Base-by-base conservation (phyloP, 768 basidiomycete genomes). In the Phanerodontia chrysosporium region DNA sequence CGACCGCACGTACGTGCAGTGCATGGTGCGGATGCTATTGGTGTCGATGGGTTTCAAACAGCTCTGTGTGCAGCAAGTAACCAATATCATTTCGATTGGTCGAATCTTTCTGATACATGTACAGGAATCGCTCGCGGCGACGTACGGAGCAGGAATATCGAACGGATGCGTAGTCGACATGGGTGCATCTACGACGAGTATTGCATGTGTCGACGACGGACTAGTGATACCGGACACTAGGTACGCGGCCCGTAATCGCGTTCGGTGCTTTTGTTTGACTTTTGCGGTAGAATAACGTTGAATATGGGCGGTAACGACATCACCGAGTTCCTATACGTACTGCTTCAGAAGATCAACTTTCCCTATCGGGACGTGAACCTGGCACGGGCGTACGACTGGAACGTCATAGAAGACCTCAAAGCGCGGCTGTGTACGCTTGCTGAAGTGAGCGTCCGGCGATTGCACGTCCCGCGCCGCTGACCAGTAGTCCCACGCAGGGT, bases 111-210 rank as follows among this genome's bases (percentile, higher is more conserved):
- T 62, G 30, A 56, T 30, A 8, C 44, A n/a, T 45, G 3, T 59
- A 16, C 62, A 97, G 92, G 95, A 97, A 78, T 89, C 93, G 3
- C 77, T 96, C 42, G 90, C 92, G 32, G 94, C 95, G 3, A 93
- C 93, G 0, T 98, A 95, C 69, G 95, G 95, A 22, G 95, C 96
- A 7, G 96, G 96, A 7, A 86, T 98, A 53, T 92, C 92, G 0
- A 90, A 86, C 66, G 97, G 95, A 12, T 98, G 97, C 67, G 92
- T 99, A 4, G 90, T 99, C 35, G 93, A 99, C 70, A 87, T 98
- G 52, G 97, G 97, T 2, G 90, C 96, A 13, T 80, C 78, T 16
- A 83, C 80, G 57, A 94, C 92, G 1, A 92, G 83, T 59, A 83
- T 99, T 44, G 86, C 95, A 0, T 98, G 95, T 68, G 89, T 98